Base-by-base conservation (phyloP, 345 rosid genomes). In the Abelmoschus esculentus region DNA sequence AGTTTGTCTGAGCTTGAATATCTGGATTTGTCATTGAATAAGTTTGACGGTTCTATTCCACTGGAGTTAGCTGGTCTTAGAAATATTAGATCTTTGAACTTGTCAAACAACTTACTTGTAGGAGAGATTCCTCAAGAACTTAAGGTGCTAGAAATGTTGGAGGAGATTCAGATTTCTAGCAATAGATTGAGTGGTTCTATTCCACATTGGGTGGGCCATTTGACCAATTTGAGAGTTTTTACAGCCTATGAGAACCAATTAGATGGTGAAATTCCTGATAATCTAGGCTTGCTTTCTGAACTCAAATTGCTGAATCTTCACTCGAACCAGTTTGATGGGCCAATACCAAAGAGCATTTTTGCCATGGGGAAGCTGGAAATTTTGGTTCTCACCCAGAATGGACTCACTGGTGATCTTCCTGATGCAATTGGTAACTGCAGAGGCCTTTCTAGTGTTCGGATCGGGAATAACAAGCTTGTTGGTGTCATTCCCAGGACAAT, bases 341-440 rank as follows among this genome's bases (percentile, higher is more conserved):
- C 82, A 57, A 86, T 95, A 38, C 99, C 99, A 4, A 69, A 77
- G 75, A 86, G 92, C 80, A 70, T 95, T 72, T 95, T 95, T 70
- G 82, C 82, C 44, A 83, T 75, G 83, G 97, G 97, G 74, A 90
- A 86, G 85, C 85, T 95, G 76, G 84, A 86, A 78, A 72, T 83
- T 74, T 82, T 95, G 86, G 84, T 91, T 72, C 85, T 95, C 69
- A 91, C 99, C 5, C 89, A 86, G 84, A 95, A 95, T 71, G 83
- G 81, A 72, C 71, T 95, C 59, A 78, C 69, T 3, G 93, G 96
- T 62, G 86, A 80, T 13, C 78, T 95, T 80, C 99, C 99, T 58
- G 89, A 86, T 58, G 74, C 66, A 40, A 75, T 95, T 15, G 99
- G 99, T 40, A 81, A 74, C 71, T 95, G 99, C 83, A 77, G 68